Conservation (phyloP, 2,329 filamentous ascomycete genomes). For the Chrysoporthe puriensis region DNA sequence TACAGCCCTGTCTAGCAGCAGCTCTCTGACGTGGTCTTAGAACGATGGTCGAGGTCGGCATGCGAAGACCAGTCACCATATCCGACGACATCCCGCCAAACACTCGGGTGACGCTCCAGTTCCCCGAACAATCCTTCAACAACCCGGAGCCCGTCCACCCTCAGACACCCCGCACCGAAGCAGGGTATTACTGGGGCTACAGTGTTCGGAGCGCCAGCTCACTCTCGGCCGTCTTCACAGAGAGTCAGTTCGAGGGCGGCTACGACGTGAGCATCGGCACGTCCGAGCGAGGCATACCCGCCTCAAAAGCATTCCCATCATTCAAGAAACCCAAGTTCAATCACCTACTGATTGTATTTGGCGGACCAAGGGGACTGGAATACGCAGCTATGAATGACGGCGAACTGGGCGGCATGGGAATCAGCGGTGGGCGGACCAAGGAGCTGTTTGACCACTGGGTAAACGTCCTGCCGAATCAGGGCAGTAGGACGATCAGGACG, state of each 20-base stretch:
- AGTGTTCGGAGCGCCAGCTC: slow-evolving; percentile 67
- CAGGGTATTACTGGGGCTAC: slow-evolving; percentile 88
- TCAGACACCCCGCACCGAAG: slow-evolving; percentile 69
- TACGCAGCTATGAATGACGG: slow-evolving; percentile 68
- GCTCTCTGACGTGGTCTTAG: slow-evolving; percentile 33
- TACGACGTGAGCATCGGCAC: slow-evolving; percentile 86
- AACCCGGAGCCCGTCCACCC: slow-evolving; percentile 68
- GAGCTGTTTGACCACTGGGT: slow-evolving; percentile 85
- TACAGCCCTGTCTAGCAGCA: neutral
- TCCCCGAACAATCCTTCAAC: slow-evolving; percentile 52
- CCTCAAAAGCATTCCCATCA: slow-evolving; percentile 50
- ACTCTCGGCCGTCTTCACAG: slow-evolving; percentile 76
- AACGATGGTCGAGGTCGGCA: slow-evolving; percentile 63
- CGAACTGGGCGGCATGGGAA: slow-evolving; percentile 60
- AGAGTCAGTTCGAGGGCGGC: slow-evolving; percentile 73
- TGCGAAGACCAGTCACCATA: slow-evolving; percentile 60
- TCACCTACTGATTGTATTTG: slow-evolving; percentile 79
- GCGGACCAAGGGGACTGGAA: slow-evolving; percentile 79
- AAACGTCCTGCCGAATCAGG: slow-evolving; percentile 78
- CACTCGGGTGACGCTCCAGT: slow-evolving; percentile 74
- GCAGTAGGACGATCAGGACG: slow-evolving; percentile 79
- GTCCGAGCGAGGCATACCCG: slow-evolving; percentile 71
- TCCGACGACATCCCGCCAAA: slow-evolving; percentile 66
- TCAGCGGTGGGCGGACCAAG: slow-evolving; percentile 65
- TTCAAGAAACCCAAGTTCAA: slow-evolving; percentile 57